Evolutionary conservation across 805 yeast genomes (phyloP), one percentile per base, ranked within the genome.

Genomic region (Yamadazyma nakazawae): DNA sequence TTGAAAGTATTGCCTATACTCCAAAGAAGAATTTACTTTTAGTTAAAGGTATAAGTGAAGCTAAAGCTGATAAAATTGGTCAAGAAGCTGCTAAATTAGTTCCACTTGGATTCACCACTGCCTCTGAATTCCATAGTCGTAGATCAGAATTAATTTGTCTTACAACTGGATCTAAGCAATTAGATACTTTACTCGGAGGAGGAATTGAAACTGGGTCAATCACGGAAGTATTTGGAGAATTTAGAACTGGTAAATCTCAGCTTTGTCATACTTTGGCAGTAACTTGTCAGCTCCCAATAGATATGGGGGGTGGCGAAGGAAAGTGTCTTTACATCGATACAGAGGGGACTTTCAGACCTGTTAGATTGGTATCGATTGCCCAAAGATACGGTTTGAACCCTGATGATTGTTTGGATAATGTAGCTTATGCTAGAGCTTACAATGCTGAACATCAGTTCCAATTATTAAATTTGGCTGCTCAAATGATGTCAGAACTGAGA

Each of bases 231-330:
- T 94, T 88, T 71, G 99, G 99, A 32, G 99, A 94, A 66, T 94
- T 91, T 64, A 81, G 98, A 71, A 94, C 99, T 2, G 99, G 99
- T 39, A 94, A 94, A 64, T 89, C 97, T 4, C 99, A 94, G 71
- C 70, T 94, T 40, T 94, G 99, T 66, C 99, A 94, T 63, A 94
- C 98, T 1, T 75, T 94, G 46, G 96, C 98, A 0, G 96, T 94
- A 6, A 92, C 97, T 2, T 92, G 98, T 64, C 99, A 92, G 66
- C 73, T 94, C 46, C 98, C 98, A 4, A 80, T 92, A 42, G 97
- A 91, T 61, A 85, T 87, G 85, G 97, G 97, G 35, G 99, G 99
- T 50, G 99, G 97, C 43, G 99, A 94, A 70, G 99, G 99, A 30
- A 90, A 94, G 67, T 92, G 97, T 65, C 73, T 94, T 46, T 94